Conservation (phyloP, 1,284 basidiomycete species). For the Phylloboletellus chloephorus region DNA sequence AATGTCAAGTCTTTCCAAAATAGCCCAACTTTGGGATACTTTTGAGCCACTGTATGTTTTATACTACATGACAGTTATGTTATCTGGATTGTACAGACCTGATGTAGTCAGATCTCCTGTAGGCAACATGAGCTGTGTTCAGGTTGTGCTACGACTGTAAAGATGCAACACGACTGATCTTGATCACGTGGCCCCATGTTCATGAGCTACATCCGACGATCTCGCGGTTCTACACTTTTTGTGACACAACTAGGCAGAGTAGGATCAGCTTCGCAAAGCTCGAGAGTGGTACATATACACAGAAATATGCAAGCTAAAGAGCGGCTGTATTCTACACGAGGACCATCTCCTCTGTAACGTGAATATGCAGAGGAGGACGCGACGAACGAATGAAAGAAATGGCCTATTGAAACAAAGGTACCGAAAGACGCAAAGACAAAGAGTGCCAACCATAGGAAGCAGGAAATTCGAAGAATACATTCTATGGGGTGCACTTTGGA, state of each 20-base stretch:
- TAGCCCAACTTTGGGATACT: too few species aligned
- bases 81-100: too few species aligned
- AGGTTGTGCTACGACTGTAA: too few species aligned
- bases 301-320: constrained; percentile 22
- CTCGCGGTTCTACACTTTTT: background rate
- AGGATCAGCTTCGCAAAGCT: constrained; percentile 5
- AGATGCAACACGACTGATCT: too few species aligned
- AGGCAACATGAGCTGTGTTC: too few species aligned
- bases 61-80: too few species aligned
- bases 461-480: constrained; percentile 20
- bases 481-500: constrained; percentile 14
- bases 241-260: constrained; percentile 15
- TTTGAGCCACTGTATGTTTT: too few species aligned
- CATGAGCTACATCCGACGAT: too few species aligned
- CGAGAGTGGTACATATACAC: constrained; percentile 29
- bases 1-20: too few species aligned
- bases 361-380: constrained; percentile 5
- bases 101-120: too few species aligned
- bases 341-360: constrained; percentile 14
- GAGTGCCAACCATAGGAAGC: constrained; percentile 10
- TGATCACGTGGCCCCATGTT: too few species aligned
- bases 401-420: constrained; percentile 26
- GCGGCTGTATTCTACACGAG: constrained; percentile 24
- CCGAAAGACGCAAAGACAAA: constrained; percentile 12
- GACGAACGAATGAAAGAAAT: constrained; percentile 8